Conservation (phyloP, 768 basidiomycete species). For the Mycena metata region DNA sequence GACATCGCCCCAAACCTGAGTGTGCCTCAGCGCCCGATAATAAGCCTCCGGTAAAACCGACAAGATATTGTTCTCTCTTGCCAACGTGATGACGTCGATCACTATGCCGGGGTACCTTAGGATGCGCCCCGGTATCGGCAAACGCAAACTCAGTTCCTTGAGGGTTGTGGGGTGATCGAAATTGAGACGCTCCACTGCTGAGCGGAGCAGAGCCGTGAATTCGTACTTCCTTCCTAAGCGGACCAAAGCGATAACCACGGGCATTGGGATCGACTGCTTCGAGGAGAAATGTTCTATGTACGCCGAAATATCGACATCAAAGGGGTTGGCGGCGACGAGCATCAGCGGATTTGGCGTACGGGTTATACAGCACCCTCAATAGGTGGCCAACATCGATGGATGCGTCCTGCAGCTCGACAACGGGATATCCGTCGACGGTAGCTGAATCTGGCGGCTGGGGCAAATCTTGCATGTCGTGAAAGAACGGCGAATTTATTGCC, state of each 20-base stretch:
- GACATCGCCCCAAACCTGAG: background rate
- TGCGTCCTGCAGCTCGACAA: background rate
- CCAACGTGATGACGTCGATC: background rate
- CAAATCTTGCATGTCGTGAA: conserved; percentile 41
- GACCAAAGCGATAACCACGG: background rate
- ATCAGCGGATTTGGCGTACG: background rate
- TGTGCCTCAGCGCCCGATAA: background rate
- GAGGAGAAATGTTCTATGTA: background rate
- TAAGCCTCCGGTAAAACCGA: conserved; percentile 6
- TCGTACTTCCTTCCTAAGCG: conserved; percentile 16
- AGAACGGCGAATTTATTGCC: conserved; percentile 42
- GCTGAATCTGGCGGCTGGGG: conserved; percentile 26
- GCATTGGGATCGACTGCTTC: background rate
- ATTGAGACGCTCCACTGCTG: background rate
- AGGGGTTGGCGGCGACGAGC: too few species aligned
- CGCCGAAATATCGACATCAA: background rate
- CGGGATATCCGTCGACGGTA: conserved; percentile 3
- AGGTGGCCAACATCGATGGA: background rate
- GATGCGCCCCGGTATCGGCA: background rate
- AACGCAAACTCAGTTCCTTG: too few species aligned
- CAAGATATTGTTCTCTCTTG: background rate
- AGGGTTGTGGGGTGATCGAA: background rate
- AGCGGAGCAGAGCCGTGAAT: background rate
- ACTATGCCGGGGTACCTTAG: background rate
- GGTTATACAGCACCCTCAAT: conserved; percentile 7